A percentile compares a stretch with the other conserved stretches of the same genome.
phyloP scores from a whole-genome alignment of 805 yeast genomes.

The Yarrowia deformans region DNA sequence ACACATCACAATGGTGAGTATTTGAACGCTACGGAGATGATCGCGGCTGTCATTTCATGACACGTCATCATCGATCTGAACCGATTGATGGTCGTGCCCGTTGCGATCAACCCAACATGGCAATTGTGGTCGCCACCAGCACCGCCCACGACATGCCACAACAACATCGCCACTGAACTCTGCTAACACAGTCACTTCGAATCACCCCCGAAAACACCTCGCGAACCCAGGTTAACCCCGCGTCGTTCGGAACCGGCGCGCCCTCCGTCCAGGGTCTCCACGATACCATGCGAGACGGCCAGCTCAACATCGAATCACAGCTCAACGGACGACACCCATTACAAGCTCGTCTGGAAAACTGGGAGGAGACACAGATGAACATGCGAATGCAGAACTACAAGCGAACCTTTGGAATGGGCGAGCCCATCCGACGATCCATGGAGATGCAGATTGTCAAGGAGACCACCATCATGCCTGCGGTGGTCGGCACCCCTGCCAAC shows the following conservation, averaged over 20 bases:
- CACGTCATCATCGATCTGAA: background rate
- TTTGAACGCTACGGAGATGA: background rate
- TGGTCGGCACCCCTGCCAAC: conserved; percentile 64
- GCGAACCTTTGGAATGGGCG: conserved; percentile 89
- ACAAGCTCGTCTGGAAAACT: conserved; percentile 72
- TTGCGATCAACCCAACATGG: background rate
- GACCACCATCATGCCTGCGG: conserved; percentile 71
- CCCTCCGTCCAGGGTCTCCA: conserved; percentile 66
- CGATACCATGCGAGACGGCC: conserved; percentile 62
- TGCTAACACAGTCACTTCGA: conserved; percentile 36
- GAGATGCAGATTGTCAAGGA: conserved; percentile 76
- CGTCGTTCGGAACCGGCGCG: conserved; percentile 50
- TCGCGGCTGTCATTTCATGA: background rate
- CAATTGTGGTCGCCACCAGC: background rate
- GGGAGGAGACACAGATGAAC: conserved; percentile 80
- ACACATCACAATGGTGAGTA: conserved; percentile 36
- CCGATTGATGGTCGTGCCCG: background rate
- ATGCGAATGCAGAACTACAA: conserved; percentile 78
- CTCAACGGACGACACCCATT: conserved; percentile 70
- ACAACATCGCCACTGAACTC: background rate
- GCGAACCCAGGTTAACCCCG: conserved; percentile 32
- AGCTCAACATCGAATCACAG: conserved; percentile 62
- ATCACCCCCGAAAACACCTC: conserved; percentile 28
- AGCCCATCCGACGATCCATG: conserved; percentile 91
- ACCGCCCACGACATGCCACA: background rate